Evolutionary conservation across 2,329 filamentous ascomycete genomes (phyloP).

Genomic region (Stagonosporopsis vannaccii): DNA sequence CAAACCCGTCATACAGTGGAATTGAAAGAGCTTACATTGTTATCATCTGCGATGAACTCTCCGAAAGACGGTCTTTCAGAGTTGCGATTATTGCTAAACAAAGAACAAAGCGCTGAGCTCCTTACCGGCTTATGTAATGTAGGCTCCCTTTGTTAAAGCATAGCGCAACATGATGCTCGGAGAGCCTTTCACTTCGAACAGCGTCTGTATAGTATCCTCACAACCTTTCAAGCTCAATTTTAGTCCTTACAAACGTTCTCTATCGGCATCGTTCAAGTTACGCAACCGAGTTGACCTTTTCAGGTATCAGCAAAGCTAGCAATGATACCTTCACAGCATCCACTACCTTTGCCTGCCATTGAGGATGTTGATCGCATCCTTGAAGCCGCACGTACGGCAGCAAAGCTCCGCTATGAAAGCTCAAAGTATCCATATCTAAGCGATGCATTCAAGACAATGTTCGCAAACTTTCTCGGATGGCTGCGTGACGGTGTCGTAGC

Average conservation of each 20-base stretch:
- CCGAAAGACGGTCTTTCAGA: no score
- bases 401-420: background rate
- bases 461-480: background rate
- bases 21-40: background rate
- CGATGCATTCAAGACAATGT: background rate
- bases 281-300: background rate
- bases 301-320: background rate
- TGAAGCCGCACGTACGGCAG: background rate
- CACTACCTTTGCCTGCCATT: background rate
- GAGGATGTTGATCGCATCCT: background rate
- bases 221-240: no score
- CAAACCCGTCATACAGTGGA: conserved; percentile 3
- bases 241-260: background rate
- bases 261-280: background rate
- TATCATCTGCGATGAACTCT: no score
- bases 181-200: background rate
- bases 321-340: background rate
- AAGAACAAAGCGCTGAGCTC: background rate
- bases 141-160: background rate
- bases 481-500: background rate
- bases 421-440: background rate
- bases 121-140: background rate
- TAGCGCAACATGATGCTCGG: background rate
- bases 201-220: background rate
- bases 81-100: background rate